phyloP scores from a whole-genome alignment of 2,329 filamentous ascomycete genomes.

The Truncatella angustata region DNA sequence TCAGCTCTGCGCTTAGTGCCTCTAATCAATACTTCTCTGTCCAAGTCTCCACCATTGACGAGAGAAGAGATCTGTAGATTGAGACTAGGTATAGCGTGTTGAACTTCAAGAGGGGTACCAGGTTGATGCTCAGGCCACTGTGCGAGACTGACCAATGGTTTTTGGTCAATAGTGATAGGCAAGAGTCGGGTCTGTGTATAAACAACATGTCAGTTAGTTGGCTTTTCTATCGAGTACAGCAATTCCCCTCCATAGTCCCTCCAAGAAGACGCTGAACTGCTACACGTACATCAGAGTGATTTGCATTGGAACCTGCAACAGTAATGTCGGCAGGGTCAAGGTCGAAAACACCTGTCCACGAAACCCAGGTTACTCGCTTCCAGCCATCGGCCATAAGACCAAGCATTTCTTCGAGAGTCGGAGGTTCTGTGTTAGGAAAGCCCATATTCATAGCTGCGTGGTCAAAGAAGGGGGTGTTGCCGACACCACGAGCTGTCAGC shows the following conservation, averaged over 20 bases:
- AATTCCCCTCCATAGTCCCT: too few species aligned
- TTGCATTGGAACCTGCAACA: too few species aligned
- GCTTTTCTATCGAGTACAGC: too few species aligned
- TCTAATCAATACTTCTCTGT: background rate
- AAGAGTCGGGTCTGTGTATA: background rate
- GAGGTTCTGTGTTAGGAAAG: conserved; percentile 10
- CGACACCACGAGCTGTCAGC: conserved; percentile 15
- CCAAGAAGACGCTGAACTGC: too few species aligned
- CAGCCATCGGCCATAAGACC: conserved; percentile 18
- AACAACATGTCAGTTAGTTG: too few species aligned
- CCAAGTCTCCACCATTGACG: background rate
- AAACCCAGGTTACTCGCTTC: conserved; percentile 15
- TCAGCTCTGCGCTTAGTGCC: background rate
- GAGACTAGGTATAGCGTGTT: background rate
- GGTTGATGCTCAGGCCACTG: conserved; percentile 13
- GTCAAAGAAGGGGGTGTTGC: conserved; percentile 14
- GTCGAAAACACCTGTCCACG: conserved; percentile 14
- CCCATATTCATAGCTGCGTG: conserved; percentile 14
- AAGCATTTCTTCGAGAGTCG: conserved; percentile 2
- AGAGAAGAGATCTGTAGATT: too few species aligned
- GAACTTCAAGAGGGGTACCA: background rate
- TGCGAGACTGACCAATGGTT: conserved; percentile 8
- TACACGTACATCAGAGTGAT: too few species aligned
- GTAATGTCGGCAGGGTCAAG: background rate
- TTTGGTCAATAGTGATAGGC: conserved; percentile 7